Conservation (phyloP, 2,329 filamentous ascomycete species). For the Colletotrichum abscissum region DNA sequence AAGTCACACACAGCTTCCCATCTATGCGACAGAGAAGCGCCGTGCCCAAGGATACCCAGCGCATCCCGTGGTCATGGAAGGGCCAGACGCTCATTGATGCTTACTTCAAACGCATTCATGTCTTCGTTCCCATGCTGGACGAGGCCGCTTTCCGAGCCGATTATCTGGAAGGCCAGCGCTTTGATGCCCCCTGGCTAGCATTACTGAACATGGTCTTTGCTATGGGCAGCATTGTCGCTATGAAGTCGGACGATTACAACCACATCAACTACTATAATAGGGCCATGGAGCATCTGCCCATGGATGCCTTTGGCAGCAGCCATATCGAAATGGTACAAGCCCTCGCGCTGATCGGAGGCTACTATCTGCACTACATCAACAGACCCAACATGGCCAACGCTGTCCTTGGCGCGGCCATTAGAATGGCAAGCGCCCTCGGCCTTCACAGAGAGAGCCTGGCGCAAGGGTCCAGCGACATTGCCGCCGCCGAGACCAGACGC, state of each 20-base stretch:
- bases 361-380: slow-evolving; percentile 83
- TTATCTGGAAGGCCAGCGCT: slow-evolving; percentile 65
- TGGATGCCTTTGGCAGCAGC: slow-evolving; percentile 72
- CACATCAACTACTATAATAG: slow-evolving; percentile 78
- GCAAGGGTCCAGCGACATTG: slow-evolving; percentile 57
- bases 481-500: slow-evolving; percentile 69
- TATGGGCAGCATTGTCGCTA: slow-evolving; percentile 77
- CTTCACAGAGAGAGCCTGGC: slow-evolving; percentile 72
- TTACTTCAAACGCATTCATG: slow-evolving; percentile 81
- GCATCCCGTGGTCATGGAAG: slow-evolving; percentile 70
- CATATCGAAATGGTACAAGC: slow-evolving; percentile 80
- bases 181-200: slow-evolving; percentile 77
- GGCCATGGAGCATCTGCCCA: slow-evolving; percentile 73
- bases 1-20: slow-evolving; percentile 58
- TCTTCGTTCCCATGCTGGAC: slow-evolving; percentile 79
- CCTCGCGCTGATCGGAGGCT: slow-evolving; percentile 77
- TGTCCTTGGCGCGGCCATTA: slow-evolving; percentile 75
- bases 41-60: slow-evolving; percentile 59
- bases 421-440: slow-evolving; percentile 80
- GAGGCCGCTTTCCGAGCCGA: slow-evolving; percentile 74
- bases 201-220: slow-evolving; percentile 82
- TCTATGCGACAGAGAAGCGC: slow-evolving; percentile 54
- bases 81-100: slow-evolving; percentile 77
- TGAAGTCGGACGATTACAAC: slow-evolving; percentile 71
- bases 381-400: slow-evolving; percentile 82